phyloP scores from a whole-genome alignment of 768 basidiomycete species.

The Suillus lakei region DNA sequence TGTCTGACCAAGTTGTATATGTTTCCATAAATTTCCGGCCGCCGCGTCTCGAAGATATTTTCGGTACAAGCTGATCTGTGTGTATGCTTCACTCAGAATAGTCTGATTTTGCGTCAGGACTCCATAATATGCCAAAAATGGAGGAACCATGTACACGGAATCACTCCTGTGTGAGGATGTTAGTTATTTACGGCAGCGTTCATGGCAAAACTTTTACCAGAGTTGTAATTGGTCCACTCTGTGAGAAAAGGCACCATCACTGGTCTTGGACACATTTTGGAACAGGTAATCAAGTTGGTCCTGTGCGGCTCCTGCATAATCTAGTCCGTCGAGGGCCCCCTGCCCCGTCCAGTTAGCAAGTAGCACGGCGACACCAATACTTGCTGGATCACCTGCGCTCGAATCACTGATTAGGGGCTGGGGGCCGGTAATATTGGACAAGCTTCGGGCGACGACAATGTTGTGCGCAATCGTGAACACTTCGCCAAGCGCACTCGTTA shows the following conservation, averaged over 20 bases:
- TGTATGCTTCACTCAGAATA: slow-evolving; percentile 66
- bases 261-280: slow-evolving; percentile 58
- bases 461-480: slow-evolving; percentile 59
- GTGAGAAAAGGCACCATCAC: slow-evolving; percentile 85
- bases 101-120: slow-evolving; percentile 59
- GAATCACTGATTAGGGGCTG: slow-evolving; percentile 62
- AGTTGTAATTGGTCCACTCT: slow-evolving; percentile 69
- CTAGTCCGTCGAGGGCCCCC: slow-evolving; percentile 41
- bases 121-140: slow-evolving; percentile 88
- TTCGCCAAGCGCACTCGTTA: slow-evolving; percentile 46
- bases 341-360: slow-evolving; percentile 58
- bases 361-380: slow-evolving; percentile 73
- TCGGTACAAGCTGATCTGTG: slow-evolving; percentile 75
- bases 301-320: slow-evolving; percentile 66
- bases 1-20: slow-evolving; percentile 62
- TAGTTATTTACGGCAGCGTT: background rate
- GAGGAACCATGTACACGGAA: slow-evolving; percentile 85
- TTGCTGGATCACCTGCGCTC: slow-evolving; percentile 79
- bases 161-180: slow-evolving; percentile 58
- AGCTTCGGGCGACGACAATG: slow-evolving; percentile 53
- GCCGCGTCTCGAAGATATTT: slow-evolving; percentile 58
- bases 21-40: slow-evolving; percentile 71
- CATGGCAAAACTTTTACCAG: slow-evolving; percentile 50
- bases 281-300: slow-evolving; percentile 71
- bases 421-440: slow-evolving; percentile 50